Evolutionary conservation across 1,284 basidiomycete species (phyloP).

Genomic region (Puccinia triticina): DNA sequence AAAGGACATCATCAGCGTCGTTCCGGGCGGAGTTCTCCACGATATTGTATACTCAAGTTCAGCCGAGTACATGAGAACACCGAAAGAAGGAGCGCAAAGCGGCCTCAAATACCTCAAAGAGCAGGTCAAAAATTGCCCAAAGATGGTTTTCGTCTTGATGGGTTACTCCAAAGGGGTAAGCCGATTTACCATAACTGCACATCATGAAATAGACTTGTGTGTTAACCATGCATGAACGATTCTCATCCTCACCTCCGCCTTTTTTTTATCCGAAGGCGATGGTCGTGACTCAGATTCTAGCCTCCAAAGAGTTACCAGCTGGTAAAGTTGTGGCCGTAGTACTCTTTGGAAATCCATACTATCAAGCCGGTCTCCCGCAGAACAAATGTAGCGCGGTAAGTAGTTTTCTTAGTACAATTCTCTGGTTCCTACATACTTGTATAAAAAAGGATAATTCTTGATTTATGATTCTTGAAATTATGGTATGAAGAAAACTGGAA

Average conservation of each 20-base stretch:
- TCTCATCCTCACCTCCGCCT: neutral
- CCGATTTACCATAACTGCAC: neutral
- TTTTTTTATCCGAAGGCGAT: slow-evolving; percentile 25
- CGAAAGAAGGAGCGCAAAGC: slow-evolving; percentile 13
- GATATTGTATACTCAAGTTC: slow-evolving; percentile 26
- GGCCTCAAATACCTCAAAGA: neutral
- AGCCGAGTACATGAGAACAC: slow-evolving; percentile 28
- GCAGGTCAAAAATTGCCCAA: slow-evolving; percentile 16
- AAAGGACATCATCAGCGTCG: neutral
- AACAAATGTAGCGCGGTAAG: slow-evolving; percentile 43
- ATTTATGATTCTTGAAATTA: neutral
- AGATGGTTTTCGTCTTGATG: slow-evolving; percentile 34
- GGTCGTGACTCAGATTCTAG: slow-evolving; percentile 31
- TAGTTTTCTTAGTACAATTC: neutral
- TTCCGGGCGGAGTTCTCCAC: slow-evolving; percentile 15
- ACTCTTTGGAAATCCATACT: slow-evolving; percentile 46
- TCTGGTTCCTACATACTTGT: too few relatives aligned
- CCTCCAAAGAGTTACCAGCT: slow-evolving; percentile 6
- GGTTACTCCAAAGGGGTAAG: slow-evolving; percentile 50
- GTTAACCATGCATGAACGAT: neutral
- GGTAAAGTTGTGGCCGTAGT: slow-evolving; percentile 19
- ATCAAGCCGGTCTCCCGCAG: neutral
- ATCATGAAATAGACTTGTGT: neutral
- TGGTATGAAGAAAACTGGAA: slow-evolving; percentile 31
- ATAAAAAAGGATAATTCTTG: too few relatives aligned